Conservation (phyloP, 2,329 filamentous ascomycete species). For the Aschersonia sp. region DNA sequence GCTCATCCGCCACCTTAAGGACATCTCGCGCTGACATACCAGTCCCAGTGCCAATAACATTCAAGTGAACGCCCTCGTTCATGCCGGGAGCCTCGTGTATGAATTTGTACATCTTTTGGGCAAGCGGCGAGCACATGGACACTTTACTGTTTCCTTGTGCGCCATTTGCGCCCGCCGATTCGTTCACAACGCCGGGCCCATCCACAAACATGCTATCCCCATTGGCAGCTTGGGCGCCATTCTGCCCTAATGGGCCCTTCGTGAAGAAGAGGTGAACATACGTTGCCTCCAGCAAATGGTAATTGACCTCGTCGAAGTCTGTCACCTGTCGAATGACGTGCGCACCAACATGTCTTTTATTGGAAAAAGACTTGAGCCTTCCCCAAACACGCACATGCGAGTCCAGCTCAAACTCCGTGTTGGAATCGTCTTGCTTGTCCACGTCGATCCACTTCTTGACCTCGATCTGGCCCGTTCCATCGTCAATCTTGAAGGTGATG, state of each 20-base stretch:
- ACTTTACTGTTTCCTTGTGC: conserved; percentile 16
- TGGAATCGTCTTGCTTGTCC: conserved; percentile 32
- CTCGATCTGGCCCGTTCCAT: conserved; percentile 86
- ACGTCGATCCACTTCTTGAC: conserved; percentile 76
- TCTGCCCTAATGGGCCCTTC: conserved; percentile 42
- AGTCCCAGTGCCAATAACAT: conserved; percentile 55
- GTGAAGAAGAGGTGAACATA: conserved; percentile 78
- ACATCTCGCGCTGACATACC: conserved; percentile 58
- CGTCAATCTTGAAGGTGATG: conserved; percentile 84
- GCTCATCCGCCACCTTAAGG: conserved; percentile 64
- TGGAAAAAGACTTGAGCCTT: conserved; percentile 68
- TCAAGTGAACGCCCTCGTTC: conserved; percentile 73
- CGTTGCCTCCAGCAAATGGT: conserved; percentile 81
- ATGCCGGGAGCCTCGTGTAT: conserved; percentile 54
- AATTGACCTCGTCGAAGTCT: conserved; percentile 86
- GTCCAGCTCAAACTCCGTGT: conserved; percentile 50
- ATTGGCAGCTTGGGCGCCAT: conserved; percentile 16
- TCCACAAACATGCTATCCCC: conserved; percentile 42
- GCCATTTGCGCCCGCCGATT: neutral
- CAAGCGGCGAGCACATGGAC: conserved; percentile 36
- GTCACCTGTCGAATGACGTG: conserved; percentile 67
- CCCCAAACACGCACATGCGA: conserved; percentile 80
- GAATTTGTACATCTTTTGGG: conserved; percentile 57
- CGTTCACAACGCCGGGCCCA: conserved; percentile 23
- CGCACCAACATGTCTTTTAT: conserved; percentile 68